A percentile compares a stretch with the other conserved stretches of the same genome.
These are phyloP conservation scores for Zygotorulaspora florentina DNA, from an alignment of 805 yeast genomes.

Conservation along the genomic window DNA sequence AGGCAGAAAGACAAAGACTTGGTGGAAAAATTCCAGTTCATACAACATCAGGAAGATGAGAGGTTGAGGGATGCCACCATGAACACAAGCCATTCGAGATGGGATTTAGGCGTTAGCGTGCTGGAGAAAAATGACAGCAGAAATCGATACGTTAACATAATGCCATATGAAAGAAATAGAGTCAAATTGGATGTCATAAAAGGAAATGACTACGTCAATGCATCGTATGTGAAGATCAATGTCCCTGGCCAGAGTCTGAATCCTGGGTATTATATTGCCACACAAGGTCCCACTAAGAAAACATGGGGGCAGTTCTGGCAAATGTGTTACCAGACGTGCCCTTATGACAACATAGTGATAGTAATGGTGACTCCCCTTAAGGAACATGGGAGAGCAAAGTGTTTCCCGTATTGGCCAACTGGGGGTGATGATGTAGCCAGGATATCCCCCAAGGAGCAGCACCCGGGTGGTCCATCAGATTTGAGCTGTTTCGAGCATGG, in stretches of 20 bases:
- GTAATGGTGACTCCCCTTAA: constrained; percentile 72
- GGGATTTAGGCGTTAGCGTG: constrained; percentile 32
- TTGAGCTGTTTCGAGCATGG: constrained; percentile 21
- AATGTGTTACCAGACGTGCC: constrained; percentile 60
- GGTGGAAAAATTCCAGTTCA: constrained; percentile 31
- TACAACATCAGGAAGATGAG: constrained; percentile 37
- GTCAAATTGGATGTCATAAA: constrained; percentile 38
- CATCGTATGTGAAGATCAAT: constrained; percentile 54
- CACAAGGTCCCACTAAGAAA: constrained; percentile 72
- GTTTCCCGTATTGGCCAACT: constrained; percentile 73
- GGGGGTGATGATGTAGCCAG: constrained; percentile 11
- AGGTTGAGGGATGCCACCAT: constrained; percentile 38
- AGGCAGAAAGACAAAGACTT: constrained; percentile 26
- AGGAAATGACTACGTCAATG: constrained; percentile 71
- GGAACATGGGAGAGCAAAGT: constrained; percentile 70
- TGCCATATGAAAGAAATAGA: constrained; percentile 62
- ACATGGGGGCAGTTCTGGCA: constrained; percentile 90
- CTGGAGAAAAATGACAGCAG: constrained; percentile 32
- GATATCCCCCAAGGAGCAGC: constrained; percentile 18
- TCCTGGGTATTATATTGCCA: constrained; percentile 51
- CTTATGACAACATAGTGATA: constrained; percentile 52
- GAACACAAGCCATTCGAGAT: constrained; percentile 24
- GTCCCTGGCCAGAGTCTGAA: constrained; percentile 21
- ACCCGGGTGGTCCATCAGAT: constrained; percentile 22
- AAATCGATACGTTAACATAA: constrained; percentile 59